Evolutionary conservation across 768 basidiomycete species (phyloP).

Genomic region (Steccherinum ochraceum): DNA sequence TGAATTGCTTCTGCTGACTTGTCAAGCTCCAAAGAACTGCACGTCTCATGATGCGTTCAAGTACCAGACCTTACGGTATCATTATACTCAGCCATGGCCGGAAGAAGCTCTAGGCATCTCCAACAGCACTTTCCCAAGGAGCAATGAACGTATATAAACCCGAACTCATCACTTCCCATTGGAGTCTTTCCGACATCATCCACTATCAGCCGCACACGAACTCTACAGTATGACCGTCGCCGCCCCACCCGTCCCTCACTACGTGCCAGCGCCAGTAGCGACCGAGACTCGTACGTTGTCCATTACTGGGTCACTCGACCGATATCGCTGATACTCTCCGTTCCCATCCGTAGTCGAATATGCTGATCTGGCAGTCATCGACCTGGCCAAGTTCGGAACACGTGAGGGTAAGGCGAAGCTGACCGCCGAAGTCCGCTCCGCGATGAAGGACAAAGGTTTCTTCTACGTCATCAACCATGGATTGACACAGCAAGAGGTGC

Average conservation of each 20-base stretch:
- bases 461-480: conserved; percentile 29
- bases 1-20: too few species aligned
- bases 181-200: background rate
- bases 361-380: conserved; percentile 26
- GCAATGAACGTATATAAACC: too few species aligned
- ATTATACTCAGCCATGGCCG: too few species aligned
- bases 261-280: background rate
- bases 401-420: conserved; percentile 23
- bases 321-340: background rate
- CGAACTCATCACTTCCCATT: too few species aligned
- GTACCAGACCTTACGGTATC: too few species aligned
- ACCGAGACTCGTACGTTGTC: background rate
- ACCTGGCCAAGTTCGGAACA: conserved; percentile 21
- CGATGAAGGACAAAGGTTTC: conserved; percentile 24
- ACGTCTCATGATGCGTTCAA: too few species aligned
- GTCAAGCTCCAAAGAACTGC: too few species aligned
- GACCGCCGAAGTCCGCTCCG: conserved; percentile 18
- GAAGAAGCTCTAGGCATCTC: too few species aligned
- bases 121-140: too few species aligned
- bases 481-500: conserved; percentile 17
- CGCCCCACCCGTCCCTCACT: background rate
- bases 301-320: too few species aligned
- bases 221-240: background rate
- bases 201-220: background rate
- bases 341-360: conserved; percentile 22